These are phyloP conservation scores for Solanum peruvianum DNA, from an alignment of 257 asterid species.

Conservation along the genomic window DNA sequence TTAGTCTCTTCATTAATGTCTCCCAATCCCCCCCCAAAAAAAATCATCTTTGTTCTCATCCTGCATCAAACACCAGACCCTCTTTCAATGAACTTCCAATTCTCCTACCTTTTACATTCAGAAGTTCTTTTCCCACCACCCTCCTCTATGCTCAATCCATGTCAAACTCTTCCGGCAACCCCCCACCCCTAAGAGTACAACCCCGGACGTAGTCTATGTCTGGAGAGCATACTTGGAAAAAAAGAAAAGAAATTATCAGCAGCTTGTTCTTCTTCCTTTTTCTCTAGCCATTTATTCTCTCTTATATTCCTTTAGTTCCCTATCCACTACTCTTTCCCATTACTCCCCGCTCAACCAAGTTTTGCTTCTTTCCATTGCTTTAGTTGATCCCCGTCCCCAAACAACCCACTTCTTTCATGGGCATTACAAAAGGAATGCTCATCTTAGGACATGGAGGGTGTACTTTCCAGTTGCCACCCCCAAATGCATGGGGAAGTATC, in stretches of 20 bases:
- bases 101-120: neutral
- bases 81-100: neutral
- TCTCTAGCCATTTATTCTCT: neutral
- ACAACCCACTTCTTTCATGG: neutral
- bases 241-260: neutral
- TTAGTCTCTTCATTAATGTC: neutral
- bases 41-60: neutral
- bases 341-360: neutral
- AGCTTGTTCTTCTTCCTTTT: neutral
- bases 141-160: neutral
- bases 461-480: neutral
- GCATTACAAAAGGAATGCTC: neutral
- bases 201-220: neutral
- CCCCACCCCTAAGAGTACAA: neutral
- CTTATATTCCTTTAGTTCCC: neutral
- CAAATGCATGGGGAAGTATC: neutral
- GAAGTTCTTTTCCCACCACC: neutral
- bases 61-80: neutral
- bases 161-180: neutral
- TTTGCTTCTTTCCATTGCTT: neutral
- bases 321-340: neutral
- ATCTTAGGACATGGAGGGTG: neutral
- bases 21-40: neutral
- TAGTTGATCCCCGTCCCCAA: neutral
- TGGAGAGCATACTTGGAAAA: neutral